These are phyloP conservation scores for Serendipita sp. DNA, from an alignment of 768 basidiomycete genomes.

Conservation along the genomic window DNA sequence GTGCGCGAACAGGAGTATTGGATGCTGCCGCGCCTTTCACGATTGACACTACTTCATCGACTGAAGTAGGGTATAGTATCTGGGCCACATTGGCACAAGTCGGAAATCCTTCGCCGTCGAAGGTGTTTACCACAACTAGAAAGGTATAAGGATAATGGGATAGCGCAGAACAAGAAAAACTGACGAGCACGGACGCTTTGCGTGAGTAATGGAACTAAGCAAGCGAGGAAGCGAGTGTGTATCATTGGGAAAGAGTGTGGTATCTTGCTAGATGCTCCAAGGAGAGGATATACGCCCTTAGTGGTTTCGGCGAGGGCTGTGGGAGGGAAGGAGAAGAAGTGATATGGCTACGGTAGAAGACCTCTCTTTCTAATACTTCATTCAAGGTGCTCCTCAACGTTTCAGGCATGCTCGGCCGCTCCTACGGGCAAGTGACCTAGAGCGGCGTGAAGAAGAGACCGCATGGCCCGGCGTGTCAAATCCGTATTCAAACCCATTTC, in stretches of 20 bases:
- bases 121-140: constrained; percentile 6
- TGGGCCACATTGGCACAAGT: constrained; percentile 8
- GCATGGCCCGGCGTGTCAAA: too few species aligned
- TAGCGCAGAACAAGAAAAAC: background rate
- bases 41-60: constrained; percentile 8
- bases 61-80: constrained; percentile 4
- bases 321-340: too few species aligned
- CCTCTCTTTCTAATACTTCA: too few species aligned
- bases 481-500: too few species aligned
- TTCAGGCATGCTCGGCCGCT: too few species aligned
- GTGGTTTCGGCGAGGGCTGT: too few species aligned
- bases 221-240: background rate
- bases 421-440: too few species aligned
- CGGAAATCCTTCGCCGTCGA: constrained; percentile 8
- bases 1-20: constrained; percentile 8
- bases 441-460: too few species aligned
- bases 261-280: too few species aligned
- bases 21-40: constrained; percentile 6
- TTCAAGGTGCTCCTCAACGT: too few species aligned
- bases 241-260: background rate
- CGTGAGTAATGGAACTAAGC: background rate
- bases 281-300: too few species aligned
- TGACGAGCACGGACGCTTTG: background rate
- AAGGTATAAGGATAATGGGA: background rate
- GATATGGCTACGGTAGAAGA: too few species aligned